Evolutionary conservation across 1,284 basidiomycete genomes (phyloP).

Genomic region (Schizophyllum commune): DNA sequence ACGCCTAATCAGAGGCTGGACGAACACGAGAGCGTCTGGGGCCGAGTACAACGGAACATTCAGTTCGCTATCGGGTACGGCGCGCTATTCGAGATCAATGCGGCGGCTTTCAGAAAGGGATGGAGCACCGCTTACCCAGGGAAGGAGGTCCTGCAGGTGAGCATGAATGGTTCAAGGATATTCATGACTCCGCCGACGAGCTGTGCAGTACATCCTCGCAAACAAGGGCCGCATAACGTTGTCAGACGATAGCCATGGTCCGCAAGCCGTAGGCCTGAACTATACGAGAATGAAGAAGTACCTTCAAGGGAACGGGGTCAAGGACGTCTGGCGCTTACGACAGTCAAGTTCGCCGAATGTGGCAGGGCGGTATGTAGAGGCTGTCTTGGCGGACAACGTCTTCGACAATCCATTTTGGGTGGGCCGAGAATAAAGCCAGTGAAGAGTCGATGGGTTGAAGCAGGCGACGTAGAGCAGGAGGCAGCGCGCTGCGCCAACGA

Average conservation of each 20-base stretch:
- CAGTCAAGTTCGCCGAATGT: neutral
- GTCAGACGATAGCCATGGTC: slow-evolving; percentile 95
- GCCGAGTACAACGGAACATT: slow-evolving; percentile 73
- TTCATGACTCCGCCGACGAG: neutral
- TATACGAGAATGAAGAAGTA: slow-evolving; percentile 46
- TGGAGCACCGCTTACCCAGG: slow-evolving; percentile 87
- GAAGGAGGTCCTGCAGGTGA: slow-evolving; percentile 66
- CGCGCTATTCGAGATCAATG: slow-evolving; percentile 90
- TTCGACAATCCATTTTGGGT: neutral
- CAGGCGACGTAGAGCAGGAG: neutral
- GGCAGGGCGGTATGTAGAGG: neutral
- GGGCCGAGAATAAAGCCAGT: neutral
- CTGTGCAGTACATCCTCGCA: slow-evolving; percentile 55
- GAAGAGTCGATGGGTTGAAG: neutral
- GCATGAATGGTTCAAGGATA: slow-evolving; percentile 17
- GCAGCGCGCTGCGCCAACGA: neutral
- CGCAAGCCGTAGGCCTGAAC: slow-evolving; percentile 83
- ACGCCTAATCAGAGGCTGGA: slow-evolving; percentile 48
- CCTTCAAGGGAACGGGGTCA: neutral
- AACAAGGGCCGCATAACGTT: slow-evolving; percentile 72
- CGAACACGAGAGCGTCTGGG: slow-evolving; percentile 52
- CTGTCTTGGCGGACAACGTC: neutral
- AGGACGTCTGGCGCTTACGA: neutral
- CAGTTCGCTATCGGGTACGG: slow-evolving; percentile 73
- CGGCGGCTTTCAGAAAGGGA: slow-evolving; percentile 87